Evolutionary conservation across 306 rosid species (phyloP), one percentile per base, ranked within the genome.

Genomic region (Prunus armeniaca): DNA sequence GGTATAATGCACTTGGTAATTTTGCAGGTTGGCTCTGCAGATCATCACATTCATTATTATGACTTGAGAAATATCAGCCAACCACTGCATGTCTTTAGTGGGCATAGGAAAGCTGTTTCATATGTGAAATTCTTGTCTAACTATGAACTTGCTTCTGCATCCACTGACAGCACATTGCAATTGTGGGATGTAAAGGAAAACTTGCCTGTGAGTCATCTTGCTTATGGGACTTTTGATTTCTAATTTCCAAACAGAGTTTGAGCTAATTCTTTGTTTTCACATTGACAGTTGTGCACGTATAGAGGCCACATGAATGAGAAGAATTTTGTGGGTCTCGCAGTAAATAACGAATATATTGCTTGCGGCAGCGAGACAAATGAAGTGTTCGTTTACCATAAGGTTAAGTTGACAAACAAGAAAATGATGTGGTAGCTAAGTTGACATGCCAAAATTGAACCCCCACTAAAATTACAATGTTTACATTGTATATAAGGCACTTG

Each of bases 331-430:
- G 99, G 99, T 25, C 93, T 95, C 18, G 77, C 97, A 0, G 99
- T 87, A 38, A 89, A 80, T 56, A 89, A 87, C 18, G 97, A 92
- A 65, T 90, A 89, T 82, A 84, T 95, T 79, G 92, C 97, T 62
- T 95, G 99, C 52, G 97, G 99, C 77, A 95, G 99, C 66, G 99
- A 95, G 86, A 85, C 97, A 72, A 92, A 95, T 38, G 97, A 95
- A 84, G 93, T 92, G 51, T 92, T 84, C 76, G 96, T 92, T 55
- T 95, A 95, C 88, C 99, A 95, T 68, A 95, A 95, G 97, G 99
- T 95, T 64, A 76, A 83, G 66, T 38, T 38, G 43, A 38, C 43
- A 62, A 76, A 67, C 28, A 24, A 28, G 19, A 38, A 57, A 38
- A 34, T 32, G 9, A 34, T 30, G 20, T 9, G 12, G 9, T 49